Base-by-base conservation (phyloP, 2,329 filamentous ascomycete species). In the Elsinoe arachidis region DNA sequence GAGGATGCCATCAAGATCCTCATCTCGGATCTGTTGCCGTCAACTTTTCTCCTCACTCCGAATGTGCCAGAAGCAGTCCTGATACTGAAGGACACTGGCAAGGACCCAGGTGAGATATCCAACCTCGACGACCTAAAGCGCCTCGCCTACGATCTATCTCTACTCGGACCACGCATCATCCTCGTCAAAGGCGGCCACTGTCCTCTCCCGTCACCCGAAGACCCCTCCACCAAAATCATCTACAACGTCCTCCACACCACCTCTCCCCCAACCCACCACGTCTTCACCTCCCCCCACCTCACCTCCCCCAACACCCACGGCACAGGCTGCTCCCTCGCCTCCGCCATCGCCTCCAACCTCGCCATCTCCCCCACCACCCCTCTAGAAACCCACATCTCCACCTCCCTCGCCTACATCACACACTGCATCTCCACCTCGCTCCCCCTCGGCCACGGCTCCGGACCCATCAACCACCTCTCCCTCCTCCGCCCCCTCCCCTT, bases 281-380 rank as follows among this genome's bases (percentile, higher is more conserved):
- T 83, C 38, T 79, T 96, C 51, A 80, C 90, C 69, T 87, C 83
- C 38, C 77, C 78, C 3, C 96, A 87, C 67, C 78, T 89, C 61
- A 73, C 78, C 9, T 90, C 86, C 7, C 85, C 78, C 59, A 92
- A 92, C 67, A 97, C 92, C 0, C 93, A 99, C 66, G 93, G 93
- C 0, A 97, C 93, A 0, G 93, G 93, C 3, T 99, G 93, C 68
- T 95, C 90, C 9, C 79, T 97, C 59, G 93, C 93, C 39, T 96
- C 87, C 60, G 86, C 87, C 2, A 87, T 91, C 64, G 84, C 87
- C 1, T 85, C 85, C 14, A 86, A 87, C 59, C 70, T 91, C 5
- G 85, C n/a, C 86, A 87, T 60, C 70, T 91, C 6, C 78, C 86
- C 12, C 79, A 75, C 55, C 84, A 83, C 0, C 51, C 72, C 76